phyloP scores from a whole-genome alignment of 2,329 filamentous ascomycete species.

The Canariomyces notabilis region DNA sequence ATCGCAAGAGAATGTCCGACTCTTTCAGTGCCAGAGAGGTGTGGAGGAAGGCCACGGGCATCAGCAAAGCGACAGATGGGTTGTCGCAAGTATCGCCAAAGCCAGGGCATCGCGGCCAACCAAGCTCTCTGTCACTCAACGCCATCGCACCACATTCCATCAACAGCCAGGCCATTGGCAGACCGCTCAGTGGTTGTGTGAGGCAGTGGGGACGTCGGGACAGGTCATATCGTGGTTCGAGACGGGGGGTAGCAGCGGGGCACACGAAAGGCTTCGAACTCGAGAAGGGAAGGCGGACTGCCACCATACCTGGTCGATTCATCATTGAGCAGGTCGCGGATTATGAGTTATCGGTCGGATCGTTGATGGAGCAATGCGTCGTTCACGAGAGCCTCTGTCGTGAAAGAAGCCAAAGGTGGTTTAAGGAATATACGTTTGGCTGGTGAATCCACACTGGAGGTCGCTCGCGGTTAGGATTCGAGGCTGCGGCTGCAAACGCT shows the following conservation, averaged over 20 bases:
- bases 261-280: constrained; percentile 6
- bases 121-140: background rate
- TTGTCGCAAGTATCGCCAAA: background rate
- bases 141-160: background rate
- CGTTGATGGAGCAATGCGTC: background rate
- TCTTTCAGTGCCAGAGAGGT: background rate
- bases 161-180: background rate
- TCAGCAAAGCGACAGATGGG: background rate
- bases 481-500: constrained; percentile 11
- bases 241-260: constrained; percentile 14
- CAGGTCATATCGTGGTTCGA: constrained; percentile 4
- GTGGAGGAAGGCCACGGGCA: background rate
- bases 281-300: constrained; percentile 21
- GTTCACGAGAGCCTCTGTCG: background rate
- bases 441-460: constrained; percentile 2
- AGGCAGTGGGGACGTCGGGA: background rate
- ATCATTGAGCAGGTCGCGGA: constrained; percentile 38
- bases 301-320: constrained; percentile 56
- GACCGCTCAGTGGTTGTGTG: background rate
- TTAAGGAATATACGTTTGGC: background rate
- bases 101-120: background rate
- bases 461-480: background rate
- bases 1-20: background rate
- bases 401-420: background rate
- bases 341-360: background rate